These are phyloP conservation scores for Schizopora paradoxa DNA, from an alignment of 1,284 basidiomycete species.

Conservation along the genomic window DNA sequence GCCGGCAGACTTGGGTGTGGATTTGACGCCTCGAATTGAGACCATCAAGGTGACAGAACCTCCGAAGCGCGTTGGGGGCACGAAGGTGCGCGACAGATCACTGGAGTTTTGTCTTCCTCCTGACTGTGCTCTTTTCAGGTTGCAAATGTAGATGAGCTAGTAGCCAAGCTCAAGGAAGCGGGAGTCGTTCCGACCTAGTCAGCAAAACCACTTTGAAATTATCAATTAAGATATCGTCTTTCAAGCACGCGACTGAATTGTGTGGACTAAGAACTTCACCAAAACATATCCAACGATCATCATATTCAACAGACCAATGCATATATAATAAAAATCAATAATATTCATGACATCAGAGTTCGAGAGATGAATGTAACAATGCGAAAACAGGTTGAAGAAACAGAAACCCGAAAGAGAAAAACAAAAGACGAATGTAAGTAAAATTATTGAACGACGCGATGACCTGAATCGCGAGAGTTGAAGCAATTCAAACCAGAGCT, in stretches of 20 bases:
- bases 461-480: too few species aligned
- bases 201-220: neutral
- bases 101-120: neutral
- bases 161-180: constrained; percentile 87
- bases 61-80: constrained; percentile 86
- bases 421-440: too few species aligned
- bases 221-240: neutral
- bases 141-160: constrained; percentile 83
- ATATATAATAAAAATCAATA: too few species aligned
- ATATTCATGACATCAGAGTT: too few species aligned
- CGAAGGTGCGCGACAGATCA: constrained; percentile 63
- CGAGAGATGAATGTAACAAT: too few species aligned
- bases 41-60: constrained; percentile 91
- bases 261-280: neutral
- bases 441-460: too few species aligned
- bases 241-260: neutral
- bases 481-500: too few species aligned
- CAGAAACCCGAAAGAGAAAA: too few species aligned
- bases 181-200: constrained; percentile 44
- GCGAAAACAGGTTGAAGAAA: too few species aligned
- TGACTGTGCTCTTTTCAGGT: constrained; percentile 42
- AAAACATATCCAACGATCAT: neutral
- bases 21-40: constrained; percentile 78
- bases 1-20: constrained; percentile 78
- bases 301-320: neutral